phyloP scores from a whole-genome alignment of 805 yeast genomes.

The Brettanomyces bruxellensis region DNA sequence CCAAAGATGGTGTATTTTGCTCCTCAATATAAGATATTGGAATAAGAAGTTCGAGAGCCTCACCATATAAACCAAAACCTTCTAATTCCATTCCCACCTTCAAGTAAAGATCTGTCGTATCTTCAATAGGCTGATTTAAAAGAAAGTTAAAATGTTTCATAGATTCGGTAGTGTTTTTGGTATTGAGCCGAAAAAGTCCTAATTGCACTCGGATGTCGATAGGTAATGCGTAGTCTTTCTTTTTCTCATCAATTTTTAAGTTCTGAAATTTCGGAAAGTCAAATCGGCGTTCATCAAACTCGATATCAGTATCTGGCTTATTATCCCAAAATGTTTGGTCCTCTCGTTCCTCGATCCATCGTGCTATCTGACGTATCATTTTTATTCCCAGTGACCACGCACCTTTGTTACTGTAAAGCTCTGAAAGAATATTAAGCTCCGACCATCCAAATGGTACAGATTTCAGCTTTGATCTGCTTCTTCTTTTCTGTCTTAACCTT shows the following conservation, averaged over 20 bases:
- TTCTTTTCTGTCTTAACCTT: conserved; percentile 5
- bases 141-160: conserved; percentile 56
- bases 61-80: conserved; percentile 58
- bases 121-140: conserved; percentile 42
- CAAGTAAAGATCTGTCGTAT: conserved; percentile 61
- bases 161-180: conserved; percentile 57
- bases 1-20: conserved; percentile 41
- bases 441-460: conserved; percentile 74
- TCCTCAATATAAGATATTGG: conserved; percentile 51
- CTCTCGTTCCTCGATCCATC: conserved; percentile 75
- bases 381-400: conserved; percentile 57
- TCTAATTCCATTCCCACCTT: conserved; percentile 73
- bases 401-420: conserved; percentile 62
- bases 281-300: conserved; percentile 67
- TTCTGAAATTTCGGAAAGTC: conserved; percentile 36
- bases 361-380: conserved; percentile 57
- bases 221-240: conserved; percentile 50
- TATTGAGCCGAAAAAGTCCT: conserved; percentile 62
- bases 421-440: conserved; percentile 75
- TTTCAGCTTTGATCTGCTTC: conserved; percentile 14
- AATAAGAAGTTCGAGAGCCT: conserved; percentile 60
- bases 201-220: conserved; percentile 81
- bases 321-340: conserved; percentile 62
- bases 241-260: conserved; percentile 29
- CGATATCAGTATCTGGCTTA: conserved; percentile 52